Evolutionary conservation across 495 filamentous ascomycete species (phyloP), one percentile per base, ranked within the genome.

Genomic region (Lasiosphaeria miniovina): DNA sequence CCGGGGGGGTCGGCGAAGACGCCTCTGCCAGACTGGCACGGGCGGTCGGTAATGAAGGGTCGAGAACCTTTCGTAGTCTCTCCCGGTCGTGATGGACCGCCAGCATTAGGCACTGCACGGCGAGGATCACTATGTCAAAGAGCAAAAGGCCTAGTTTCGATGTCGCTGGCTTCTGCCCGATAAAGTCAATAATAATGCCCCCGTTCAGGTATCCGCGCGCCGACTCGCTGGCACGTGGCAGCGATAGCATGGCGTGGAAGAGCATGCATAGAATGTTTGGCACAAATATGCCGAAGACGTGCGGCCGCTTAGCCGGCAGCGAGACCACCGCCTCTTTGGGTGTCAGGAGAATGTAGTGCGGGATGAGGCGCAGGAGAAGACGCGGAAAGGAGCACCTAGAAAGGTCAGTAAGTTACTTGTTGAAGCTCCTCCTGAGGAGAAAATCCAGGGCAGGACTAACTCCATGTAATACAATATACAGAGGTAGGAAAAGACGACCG

Each of bases 391-490:
- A 95, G 72, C 88, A 91, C 73, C 91, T 96, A 66, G 6, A 8
- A 17, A 33, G 52, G 49, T 54, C 14, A 4, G 4, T 33, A 24
- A 46, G 43, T 7, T 34, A 17, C 17, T 38, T 15, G 36, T 43
- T 43, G 31, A 36, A 43, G 36, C 4, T 36, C 5, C 3, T 32
- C 1, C 6, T 33, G 36, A 17, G 14, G 36, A 40, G 40, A 17
- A 43, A 8, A 48, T 17, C 32, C n/a, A 9, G n/a, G 24, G 12
- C 36, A 33, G 6, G 33, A 40, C 88, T 64, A 76, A 96, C 92
- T 96, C 92, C 84, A 95, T 88, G 71, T 94, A 95, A 75, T 96
- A 96, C 58, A 96, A 65, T 45, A 87, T 82, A 43, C 88, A 89
- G 36, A 95, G 77, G 76, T 96, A 84, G 59, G 86, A 86, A 68